Conservation (phyloP, 2,329 filamentous ascomycete genomes). For the Torrubiellomyces zombiae region DNA sequence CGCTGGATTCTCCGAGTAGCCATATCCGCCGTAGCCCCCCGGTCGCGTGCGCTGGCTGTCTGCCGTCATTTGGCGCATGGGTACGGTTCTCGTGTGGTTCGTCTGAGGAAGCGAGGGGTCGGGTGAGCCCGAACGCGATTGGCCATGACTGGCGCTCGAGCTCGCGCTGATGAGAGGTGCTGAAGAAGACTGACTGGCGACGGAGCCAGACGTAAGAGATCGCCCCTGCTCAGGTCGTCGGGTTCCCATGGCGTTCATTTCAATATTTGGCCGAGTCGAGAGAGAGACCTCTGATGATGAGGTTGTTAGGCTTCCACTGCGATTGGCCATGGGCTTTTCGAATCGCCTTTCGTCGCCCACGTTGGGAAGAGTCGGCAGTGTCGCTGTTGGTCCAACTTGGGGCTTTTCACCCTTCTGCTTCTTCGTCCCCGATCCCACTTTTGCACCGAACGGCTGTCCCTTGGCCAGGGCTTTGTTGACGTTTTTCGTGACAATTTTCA, state of each 20-base stretch:
- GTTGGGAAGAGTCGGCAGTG: conserved; percentile 43
- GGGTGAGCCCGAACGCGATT: too few species aligned
- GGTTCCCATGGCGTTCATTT: conserved; percentile 35
- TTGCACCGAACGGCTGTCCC: conserved; percentile 45
- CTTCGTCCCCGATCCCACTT: conserved; percentile 31
- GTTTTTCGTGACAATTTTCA: conserved; percentile 69
- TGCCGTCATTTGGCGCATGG: too few species aligned
- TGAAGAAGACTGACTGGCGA: conserved; percentile 45
- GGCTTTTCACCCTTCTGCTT: conserved; percentile 36
- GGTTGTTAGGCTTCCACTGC: too few species aligned
- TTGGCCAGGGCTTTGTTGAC: conserved; percentile 79
- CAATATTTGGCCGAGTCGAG: too few species aligned
- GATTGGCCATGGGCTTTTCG: too few species aligned
- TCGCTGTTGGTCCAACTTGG: conserved; percentile 40
- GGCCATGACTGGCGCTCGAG: too few species aligned
- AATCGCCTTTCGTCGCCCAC: conserved; percentile 12
- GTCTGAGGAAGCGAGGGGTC: too few species aligned
- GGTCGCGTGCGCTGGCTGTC: too few species aligned
- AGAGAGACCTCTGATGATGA: too few species aligned
- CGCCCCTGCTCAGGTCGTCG: conserved; percentile 30
- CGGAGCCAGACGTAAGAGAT: conserved; percentile 37
- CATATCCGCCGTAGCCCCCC: too few species aligned
- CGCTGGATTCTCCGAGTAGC: conserved; percentile 6
- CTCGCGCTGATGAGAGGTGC: conserved; percentile 43
- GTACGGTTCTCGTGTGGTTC: too few species aligned